Evolutionary conservation across 192 early-diverging fungal genomes (phyloP), one percentile per base, ranked within the genome.

Genomic region (Lobosporangium transversale): DNA sequence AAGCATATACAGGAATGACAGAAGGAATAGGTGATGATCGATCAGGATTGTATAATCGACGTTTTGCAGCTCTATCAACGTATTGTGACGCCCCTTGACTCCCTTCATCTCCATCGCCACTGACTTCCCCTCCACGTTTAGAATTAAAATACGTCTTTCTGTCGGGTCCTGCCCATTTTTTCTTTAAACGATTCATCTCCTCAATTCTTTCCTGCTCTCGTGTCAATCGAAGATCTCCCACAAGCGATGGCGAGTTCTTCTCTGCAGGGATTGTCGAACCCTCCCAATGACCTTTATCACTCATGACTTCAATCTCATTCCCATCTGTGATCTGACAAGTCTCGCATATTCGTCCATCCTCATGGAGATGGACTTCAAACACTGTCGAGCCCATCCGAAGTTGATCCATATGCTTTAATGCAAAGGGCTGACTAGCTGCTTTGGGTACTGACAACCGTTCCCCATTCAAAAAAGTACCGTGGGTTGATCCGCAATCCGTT

Each of bases 401-500:
- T 1, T 29, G 66, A 68, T 93, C 90, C 44, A 80, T 33, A 62
- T 94, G 90, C 4, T 68, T 36, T 18, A 94, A 59, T 18, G 43
- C 60, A 10, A 54, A 66, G 0, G 93, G 93, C 24, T 83, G 74
- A 65, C 90, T 91, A 21, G 86, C 82, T 3, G 68, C 53, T 63
- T 91, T 94, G 40, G 89, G 35, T 4, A 81, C 79, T 0, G 91
- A 91, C 12, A 94, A 76, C 27, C 93, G 80, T 26, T 70, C 43
- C 8, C 79, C 82, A 66, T 94, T 93, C 35, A 93, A 64, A 62
- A 89, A 88, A 1, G 93, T 93, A 4, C 93, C 93, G 49, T 94
- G 89, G 6, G 87, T 89, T 14, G 93, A 94, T 8, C 91, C 92
- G 27, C 79, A 79, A 50, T 92, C 91, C 5, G 86, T 79, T 32